These are phyloP conservation scores for Colletotrichum zoysiae DNA, from an alignment of 2,329 filamentous ascomycete genomes.

Conservation along the genomic window DNA sequence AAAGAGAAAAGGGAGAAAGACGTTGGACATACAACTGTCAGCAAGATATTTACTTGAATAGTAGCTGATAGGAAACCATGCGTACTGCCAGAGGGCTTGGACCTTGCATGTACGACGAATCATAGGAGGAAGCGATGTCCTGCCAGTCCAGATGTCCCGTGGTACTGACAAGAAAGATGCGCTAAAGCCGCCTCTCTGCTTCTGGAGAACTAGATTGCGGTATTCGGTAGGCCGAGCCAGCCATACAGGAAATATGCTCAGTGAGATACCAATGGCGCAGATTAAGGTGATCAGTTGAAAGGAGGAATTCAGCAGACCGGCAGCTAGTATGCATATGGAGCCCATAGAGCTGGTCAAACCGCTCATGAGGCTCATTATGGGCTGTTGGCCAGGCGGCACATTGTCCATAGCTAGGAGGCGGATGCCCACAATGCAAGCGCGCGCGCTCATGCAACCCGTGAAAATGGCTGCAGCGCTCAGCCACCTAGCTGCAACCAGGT, in stretches of 20 bases:
- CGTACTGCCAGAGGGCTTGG: conserved; percentile 14
- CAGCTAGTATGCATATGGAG: neutral
- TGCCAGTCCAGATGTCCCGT: neutral
- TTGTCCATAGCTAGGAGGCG: conserved; percentile 13
- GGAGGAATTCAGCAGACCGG: neutral
- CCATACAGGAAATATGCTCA: neutral
- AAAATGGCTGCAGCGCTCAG: neutral
- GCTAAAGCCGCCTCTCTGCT: neutral
- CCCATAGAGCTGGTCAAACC: neutral
- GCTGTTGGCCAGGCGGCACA: conserved; percentile 17
- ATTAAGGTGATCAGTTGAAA: neutral
- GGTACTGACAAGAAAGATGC: too few species aligned
- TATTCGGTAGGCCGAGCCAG: neutral
- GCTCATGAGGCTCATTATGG: conserved; percentile 4
- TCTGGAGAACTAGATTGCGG: too few species aligned
- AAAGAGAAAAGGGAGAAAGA: neutral
- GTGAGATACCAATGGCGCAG: neutral
- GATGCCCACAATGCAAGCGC: neutral
- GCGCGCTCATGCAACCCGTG: neutral
- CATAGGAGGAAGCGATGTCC: neutral
- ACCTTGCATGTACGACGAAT: conserved; percentile 15
- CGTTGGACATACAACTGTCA: conserved; percentile 13
- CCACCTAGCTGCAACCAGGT: neutral
- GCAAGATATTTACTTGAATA: conserved; percentile 10
- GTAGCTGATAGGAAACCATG: conserved; percentile 14